Evolutionary conservation across 495 filamentous ascomycete genomes (phyloP).

Genomic region (Daldinia grandis): DNA sequence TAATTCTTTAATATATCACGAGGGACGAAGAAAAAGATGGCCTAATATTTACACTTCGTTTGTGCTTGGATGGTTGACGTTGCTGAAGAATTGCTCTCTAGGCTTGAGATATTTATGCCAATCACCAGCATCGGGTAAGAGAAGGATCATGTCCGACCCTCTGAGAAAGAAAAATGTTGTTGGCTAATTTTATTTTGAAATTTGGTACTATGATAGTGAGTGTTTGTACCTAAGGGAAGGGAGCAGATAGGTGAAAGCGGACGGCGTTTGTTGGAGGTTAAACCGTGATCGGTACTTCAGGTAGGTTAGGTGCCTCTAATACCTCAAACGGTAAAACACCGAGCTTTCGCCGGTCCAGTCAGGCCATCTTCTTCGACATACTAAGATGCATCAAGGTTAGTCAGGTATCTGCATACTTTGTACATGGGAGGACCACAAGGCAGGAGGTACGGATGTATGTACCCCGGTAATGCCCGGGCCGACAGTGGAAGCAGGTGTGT

Average conservation of each 20-base stretch:
- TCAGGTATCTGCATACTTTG: constrained; percentile 1
- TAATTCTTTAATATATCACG: too few relatives aligned
- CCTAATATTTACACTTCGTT: too few relatives aligned
- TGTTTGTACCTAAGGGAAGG: background rate
- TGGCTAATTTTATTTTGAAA: background rate
- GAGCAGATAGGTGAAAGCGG: background rate
- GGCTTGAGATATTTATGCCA: too few relatives aligned
- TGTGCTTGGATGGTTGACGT: too few relatives aligned
- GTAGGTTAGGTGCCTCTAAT: background rate
- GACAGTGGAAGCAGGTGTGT: background rate
- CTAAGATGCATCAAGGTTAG: background rate
- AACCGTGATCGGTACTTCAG: background rate
- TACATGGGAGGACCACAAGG: background rate
- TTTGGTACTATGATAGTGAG: background rate
- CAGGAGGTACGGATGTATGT: background rate
- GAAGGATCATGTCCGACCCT: too few relatives aligned
- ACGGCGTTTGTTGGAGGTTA: background rate
- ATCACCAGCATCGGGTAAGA: too few relatives aligned
- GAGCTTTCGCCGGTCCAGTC: background rate
- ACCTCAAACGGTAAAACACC: background rate
- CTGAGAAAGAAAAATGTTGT: background rate
- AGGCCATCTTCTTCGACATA: background rate
- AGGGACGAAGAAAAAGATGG: too few relatives aligned
- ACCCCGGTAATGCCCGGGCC: constrained; percentile 20
- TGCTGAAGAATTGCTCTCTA: too few relatives aligned